Evolutionary conservation across 2,329 filamentous ascomycete species (phyloP), one percentile per base, ranked within the genome.

Genomic region (Dryadomyces sulphureus): DNA sequence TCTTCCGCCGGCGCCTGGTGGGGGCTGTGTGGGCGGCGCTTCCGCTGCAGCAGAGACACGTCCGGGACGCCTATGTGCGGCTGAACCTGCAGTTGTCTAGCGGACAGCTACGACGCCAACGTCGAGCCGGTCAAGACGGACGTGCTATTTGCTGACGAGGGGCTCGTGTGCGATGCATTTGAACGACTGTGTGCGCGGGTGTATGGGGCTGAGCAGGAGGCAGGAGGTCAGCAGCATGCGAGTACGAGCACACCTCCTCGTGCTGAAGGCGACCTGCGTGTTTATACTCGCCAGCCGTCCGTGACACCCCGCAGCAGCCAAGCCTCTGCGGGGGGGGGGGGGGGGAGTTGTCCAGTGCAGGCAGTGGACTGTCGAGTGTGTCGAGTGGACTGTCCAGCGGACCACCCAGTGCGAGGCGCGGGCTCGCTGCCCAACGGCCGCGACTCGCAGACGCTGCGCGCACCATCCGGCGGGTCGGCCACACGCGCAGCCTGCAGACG

Each of bases 121-220:
- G 61, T 88, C 6, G 77, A 86, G 49, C 75, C 82, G 4, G 66
- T 75, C 4, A 89, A 89, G 56, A 77, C 85, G 47, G 76, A 86
- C 54, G 70, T 89, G 2, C 55, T 86, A 1, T 87, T 89, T 55
- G 65, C 65, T 5, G 65, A 84, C 43, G 72, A 79, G 50, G 41
- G 59, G 2, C 42, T 45, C 2, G 39, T 76, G 0, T 51, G 75
- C 2, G 53, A 62, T n/a, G 58, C 65, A 17, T 76, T 77, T 43
- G 64, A 65, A 30, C 51, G 51, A 1, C 56, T 75, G 17, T 72
- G 69, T 20, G 53, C 56, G 25, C 56, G 60, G 6, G 49, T 65
- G 7, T 73, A 76, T 45, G 34, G 48, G 17, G 27, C 19, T 43
- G n/a, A 22, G 14, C 5, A 38, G 38, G n/a, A 27, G n/a, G n/a